These are phyloP conservation scores for Colletotrichum coccodes DNA, from an alignment of 2,329 filamentous ascomycete species.

Conservation along the genomic window DNA sequence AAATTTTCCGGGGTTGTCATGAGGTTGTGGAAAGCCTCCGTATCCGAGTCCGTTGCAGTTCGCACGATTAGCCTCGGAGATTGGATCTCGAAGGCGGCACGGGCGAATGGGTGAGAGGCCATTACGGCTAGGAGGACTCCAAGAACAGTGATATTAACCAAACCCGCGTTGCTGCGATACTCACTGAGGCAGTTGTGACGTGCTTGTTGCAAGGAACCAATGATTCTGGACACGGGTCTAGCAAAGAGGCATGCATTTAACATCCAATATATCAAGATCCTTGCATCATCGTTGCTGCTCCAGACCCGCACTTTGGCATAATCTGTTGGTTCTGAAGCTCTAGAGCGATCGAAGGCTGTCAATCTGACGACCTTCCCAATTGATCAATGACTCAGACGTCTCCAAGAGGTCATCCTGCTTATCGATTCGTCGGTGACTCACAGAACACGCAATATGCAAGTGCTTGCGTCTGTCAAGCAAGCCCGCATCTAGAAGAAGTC, in stretches of 20 bases:
- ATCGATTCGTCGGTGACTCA: not conserved
- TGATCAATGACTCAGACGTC: not conserved
- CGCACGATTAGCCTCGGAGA: not conserved
- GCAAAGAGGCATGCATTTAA: not conserved
- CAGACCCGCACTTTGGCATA: not conserved
- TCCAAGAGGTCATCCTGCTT: not conserved
- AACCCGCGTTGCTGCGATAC: not conserved
- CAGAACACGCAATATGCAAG: not conserved
- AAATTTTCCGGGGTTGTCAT: not conserved
- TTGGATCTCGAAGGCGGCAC: not conserved
- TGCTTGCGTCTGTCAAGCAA: not conserved
- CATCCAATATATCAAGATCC: not conserved
- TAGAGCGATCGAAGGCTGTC: not conserved
- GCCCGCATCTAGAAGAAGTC: not conserved
- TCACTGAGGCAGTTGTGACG: not conserved
- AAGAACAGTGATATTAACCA: not conserved
- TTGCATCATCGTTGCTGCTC: not conserved
- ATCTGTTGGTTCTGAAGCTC: not conserved
- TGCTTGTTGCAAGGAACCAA: not conserved
- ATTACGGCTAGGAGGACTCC: not conserved
- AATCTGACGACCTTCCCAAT: not conserved
- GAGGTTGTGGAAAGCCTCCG: not conserved
- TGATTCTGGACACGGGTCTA: too few species aligned
- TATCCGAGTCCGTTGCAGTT: not conserved
- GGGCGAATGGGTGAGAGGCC: not conserved